phyloP scores from a whole-genome alignment of 331 rosid species.

The Malus hybrid region DNA sequence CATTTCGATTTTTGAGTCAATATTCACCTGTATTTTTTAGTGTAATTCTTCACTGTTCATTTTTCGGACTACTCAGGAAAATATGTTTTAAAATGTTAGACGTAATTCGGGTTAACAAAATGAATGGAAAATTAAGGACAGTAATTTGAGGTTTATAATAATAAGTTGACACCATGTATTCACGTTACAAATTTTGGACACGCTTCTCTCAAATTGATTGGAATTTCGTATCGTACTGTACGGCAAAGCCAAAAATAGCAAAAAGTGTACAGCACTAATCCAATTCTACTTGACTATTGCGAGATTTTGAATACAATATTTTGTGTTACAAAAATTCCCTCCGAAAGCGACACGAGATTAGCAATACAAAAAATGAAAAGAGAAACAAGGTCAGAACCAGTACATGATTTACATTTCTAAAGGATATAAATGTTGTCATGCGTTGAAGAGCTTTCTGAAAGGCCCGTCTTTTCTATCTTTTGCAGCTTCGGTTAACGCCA shows the following conservation, averaged over 20 bases:
- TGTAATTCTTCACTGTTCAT: no score
- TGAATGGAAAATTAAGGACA: no score
- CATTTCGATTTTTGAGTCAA: no score
- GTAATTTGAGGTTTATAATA: no score
- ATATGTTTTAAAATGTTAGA: no score
- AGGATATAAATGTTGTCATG: conserved; percentile 23
- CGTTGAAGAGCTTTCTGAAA: conserved; percentile 83
- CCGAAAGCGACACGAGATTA: neutral
- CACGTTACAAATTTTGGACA: no score
- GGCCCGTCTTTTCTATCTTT: conserved; percentile 96
- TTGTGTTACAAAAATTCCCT: neutral
- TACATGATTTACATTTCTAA: neutral
- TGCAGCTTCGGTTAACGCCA: conserved; percentile 96
- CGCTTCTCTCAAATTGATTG: no score
- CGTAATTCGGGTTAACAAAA: no score
- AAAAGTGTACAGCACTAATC: no score
- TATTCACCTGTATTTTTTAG: no score
- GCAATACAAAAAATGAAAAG: neutral
- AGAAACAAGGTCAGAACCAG: neutral
- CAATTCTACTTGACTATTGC: neutral
- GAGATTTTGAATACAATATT: neutral
- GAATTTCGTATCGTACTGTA: neutral
- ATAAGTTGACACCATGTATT: no score
- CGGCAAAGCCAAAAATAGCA: neutral
- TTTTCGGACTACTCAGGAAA: no score